A percentile compares a stretch with the other conserved stretches of the same genome.
Evolutionary conservation across 2,329 filamentous ascomycete genomes (phyloP).

Genomic region (Ceratocystiopsis sp.): DNA sequence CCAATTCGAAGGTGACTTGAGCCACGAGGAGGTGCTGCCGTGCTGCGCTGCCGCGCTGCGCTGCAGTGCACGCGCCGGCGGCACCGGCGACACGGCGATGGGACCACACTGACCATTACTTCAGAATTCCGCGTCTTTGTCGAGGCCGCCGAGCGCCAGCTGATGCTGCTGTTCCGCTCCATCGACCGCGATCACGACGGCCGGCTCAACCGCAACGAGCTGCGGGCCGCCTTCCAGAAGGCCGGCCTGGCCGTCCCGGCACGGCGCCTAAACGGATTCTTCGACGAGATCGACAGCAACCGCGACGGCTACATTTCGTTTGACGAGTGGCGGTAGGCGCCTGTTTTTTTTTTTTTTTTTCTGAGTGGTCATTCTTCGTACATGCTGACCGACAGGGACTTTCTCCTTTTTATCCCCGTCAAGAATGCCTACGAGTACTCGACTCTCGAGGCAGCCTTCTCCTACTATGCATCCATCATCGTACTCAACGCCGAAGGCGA

Average conservation of each 20-base stretch:
- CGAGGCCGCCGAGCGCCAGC: slow-evolving; percentile 67
- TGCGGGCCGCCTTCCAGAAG: slow-evolving; percentile 58
- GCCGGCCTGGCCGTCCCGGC: slow-evolving; percentile 66
- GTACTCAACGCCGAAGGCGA: slow-evolving; percentile 89
- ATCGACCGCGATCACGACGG: slow-evolving; percentile 82
- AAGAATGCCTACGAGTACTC: slow-evolving; percentile 44
- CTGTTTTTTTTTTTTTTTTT: not conserved
- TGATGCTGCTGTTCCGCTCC: slow-evolving; percentile 63
- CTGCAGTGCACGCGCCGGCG: too few relatives aligned
- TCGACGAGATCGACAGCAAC: slow-evolving; percentile 77
- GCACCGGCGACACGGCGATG: too few relatives aligned
- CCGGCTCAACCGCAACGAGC: slow-evolving; percentile 70
- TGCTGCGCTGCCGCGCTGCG: too few relatives aligned
- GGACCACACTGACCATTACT: too few relatives aligned
- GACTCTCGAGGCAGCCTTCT: slow-evolving; percentile 65
- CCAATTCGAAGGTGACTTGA: slow-evolving; percentile 58
- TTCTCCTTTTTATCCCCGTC: slow-evolving; percentile 74
- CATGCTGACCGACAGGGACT: slow-evolving; percentile 44
- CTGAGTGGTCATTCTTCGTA: not conserved
- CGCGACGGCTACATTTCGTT: slow-evolving; percentile 78
- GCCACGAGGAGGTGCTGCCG: too few relatives aligned
- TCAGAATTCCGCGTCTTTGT: slow-evolving; percentile 84
- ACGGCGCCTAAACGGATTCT: slow-evolving; percentile 68
- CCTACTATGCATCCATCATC: slow-evolving; percentile 80
- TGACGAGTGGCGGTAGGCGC: slow-evolving; percentile 81